phyloP scores from a whole-genome alignment of 148 eudicot species.

The Rhododendron henanense region DNA sequence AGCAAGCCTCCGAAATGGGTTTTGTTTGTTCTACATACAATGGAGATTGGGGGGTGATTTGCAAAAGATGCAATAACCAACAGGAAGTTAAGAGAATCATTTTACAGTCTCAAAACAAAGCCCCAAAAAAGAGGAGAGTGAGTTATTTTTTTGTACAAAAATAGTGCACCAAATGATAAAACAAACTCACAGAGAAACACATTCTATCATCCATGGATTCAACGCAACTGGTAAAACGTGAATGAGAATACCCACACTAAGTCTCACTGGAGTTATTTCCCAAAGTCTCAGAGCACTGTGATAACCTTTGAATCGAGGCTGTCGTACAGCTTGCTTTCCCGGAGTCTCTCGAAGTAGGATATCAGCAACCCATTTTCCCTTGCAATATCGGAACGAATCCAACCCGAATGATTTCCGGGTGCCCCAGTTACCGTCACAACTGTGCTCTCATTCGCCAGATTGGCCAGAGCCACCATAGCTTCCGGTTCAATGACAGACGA shows the following conservation, averaged over 20 bases:
- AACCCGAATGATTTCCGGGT: conserved; percentile 14
- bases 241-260: background rate
- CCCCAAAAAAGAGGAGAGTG: too few species aligned
- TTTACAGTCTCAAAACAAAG: too few species aligned
- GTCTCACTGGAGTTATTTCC: too few species aligned
- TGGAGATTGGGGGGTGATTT: too few species aligned
- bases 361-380: conserved; percentile 14
- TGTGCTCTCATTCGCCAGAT: conserved; percentile 19
- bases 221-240: background rate
- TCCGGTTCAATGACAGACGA: conserved; percentile 23
- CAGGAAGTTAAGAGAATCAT: too few species aligned
- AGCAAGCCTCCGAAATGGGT: too few species aligned
- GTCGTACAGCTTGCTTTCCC: background rate
- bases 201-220: background rate
- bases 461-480: conserved; percentile 20
- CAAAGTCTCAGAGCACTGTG: background rate
- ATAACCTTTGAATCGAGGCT: conserved; percentile 1
- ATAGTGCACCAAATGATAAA: too few species aligned
- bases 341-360: conserved; percentile 26
- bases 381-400: conserved; percentile 17
- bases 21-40: too few species aligned
- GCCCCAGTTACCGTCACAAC: conserved; percentile 16
- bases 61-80: too few species aligned
- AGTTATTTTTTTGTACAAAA: too few species aligned
- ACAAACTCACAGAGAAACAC: too few species aligned